Conservation (phyloP, 2,329 filamentous ascomycete species). For the Aureobasidium melanogenum region DNA sequence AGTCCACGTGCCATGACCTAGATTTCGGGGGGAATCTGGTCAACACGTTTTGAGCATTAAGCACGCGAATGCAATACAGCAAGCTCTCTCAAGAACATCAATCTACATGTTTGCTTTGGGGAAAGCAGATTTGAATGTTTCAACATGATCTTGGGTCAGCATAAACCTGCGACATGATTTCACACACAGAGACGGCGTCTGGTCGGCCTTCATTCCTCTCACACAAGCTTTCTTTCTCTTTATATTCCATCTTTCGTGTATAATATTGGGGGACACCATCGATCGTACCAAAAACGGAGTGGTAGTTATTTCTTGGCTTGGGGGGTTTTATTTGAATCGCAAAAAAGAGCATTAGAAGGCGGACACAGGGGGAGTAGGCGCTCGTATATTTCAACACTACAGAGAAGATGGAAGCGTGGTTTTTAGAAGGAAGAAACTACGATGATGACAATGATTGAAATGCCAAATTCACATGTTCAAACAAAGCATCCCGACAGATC, state of each 20-base stretch:
- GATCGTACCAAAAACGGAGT: neutral
- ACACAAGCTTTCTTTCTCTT: neutral
- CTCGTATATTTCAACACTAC: neutral
- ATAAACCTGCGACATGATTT: neutral
- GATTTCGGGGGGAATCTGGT: neutral
- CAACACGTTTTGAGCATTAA: neutral
- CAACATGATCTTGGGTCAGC: neutral
- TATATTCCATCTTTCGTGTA: slow-evolving; percentile 7
- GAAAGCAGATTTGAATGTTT: slow-evolving; percentile 2
- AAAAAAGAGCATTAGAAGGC: slow-evolving; percentile 7
- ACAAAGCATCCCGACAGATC: neutral
- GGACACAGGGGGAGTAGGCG: neutral
- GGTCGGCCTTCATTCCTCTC: neutral
- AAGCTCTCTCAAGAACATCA: neutral
- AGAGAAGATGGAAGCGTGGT: slow-evolving; percentile 2
- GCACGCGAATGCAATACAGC: neutral
- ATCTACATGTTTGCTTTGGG: neutral
- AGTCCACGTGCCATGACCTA: slow-evolving; percentile 11
- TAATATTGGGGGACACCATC: neutral
- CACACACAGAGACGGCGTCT: neutral
- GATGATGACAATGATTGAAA: slow-evolving; percentile 8
- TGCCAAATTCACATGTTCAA: slow-evolving; percentile 6
- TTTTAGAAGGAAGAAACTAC: neutral
- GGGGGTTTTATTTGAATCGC: neutral
- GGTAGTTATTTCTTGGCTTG: neutral